A percentile compares a stretch with the other conserved stretches of the same genome.
Evolutionary conservation across 352 stramenopile genomes (phyloP).

Genomic region (Globisporangium rhizosaccharum): DNA sequence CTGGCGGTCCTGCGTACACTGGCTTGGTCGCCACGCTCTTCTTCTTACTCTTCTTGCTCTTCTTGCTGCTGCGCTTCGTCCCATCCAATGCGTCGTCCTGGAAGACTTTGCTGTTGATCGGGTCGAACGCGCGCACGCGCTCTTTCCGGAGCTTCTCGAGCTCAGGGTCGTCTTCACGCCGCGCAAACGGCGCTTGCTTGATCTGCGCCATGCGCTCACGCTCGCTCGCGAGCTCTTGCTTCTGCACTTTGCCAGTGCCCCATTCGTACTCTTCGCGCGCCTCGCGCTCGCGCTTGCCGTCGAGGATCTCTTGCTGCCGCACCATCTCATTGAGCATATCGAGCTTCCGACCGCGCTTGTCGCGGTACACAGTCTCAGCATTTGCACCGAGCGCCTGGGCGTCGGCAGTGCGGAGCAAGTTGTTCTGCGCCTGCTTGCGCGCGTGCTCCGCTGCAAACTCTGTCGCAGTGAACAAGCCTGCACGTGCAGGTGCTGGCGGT

Average conservation of each 20-base stretch:
- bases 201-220: slow-evolving; percentile 61
- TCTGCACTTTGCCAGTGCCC: slow-evolving; percentile 79
- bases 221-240: slow-evolving; percentile 53
- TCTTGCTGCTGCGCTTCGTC: slow-evolving; percentile 33
- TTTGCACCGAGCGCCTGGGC: slow-evolving; percentile 66
- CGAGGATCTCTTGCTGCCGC: slow-evolving; percentile 71
- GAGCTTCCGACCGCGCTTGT: slow-evolving; percentile 77
- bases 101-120: slow-evolving; percentile 74
- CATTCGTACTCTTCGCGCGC: slow-evolving; percentile 81
- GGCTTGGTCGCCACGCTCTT: slow-evolving; percentile 32
- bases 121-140: slow-evolving; percentile 66
- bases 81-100: slow-evolving; percentile 43
- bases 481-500: slow-evolving; percentile 18
- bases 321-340: slow-evolving; percentile 86
- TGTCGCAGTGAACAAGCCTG: slow-evolving; percentile 59
- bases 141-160: slow-evolving; percentile 56
- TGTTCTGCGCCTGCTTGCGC: slow-evolving; percentile 41
- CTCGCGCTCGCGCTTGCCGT: slow-evolving; percentile 71
- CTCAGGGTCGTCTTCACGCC: slow-evolving; percentile 63
- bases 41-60: slow-evolving; percentile 44
- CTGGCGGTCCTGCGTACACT: slow-evolving; percentile 65
- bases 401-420: slow-evolving; percentile 42
- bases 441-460: slow-evolving; percentile 65
- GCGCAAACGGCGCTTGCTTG: slow-evolving; percentile 57
- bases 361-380: slow-evolving; percentile 79